Evolutionary conservation across 1,139 yeast species (phyloP), one percentile per base, ranked within the genome.

Genomic region (Sugiyamaella grinbergsii): DNA sequence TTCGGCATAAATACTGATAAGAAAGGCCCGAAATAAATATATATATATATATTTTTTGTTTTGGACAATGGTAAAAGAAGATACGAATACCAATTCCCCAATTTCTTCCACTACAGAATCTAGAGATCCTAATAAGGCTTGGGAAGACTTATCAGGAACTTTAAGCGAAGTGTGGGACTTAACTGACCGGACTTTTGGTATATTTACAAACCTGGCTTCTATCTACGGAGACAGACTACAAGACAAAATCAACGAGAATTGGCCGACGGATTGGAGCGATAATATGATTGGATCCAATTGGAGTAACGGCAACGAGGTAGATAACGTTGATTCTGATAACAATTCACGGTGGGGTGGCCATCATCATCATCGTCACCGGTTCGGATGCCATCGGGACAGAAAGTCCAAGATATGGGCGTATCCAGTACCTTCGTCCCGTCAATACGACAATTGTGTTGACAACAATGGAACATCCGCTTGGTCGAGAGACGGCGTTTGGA

Each of bases 401-500:
- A 33, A 28, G 38, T 20, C 23, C 33, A 38, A 23, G 37, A 23
- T 44, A 51, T 76, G 78, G 64, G 76, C 85, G 1, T 78, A 73
- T 56, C 82, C 82, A 6, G 75, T 79, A 6, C 96, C 97, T 1
- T 74, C 83, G 0, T 71, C 78, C 1, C 69, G 77, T 47, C 77
- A 79, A 55, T 87, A 83, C 65, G 74, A 78, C 53, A 76, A 79
- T 40, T 90, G 97, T 66, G 62, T 77, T 61, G 78, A 78, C 28
- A 72, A 77, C 42, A 70, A 80, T 3, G 97, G 97, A 1, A 72
- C 77, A 15, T 78, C 88, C 0, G 81, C 82, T 6, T 90, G 96
- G 95, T 93, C 86, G 61, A 72, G 77, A 40, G 66, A 66, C 22
- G 96, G 96, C 0, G 78, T 81, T 66, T 90, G 96, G 96, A 77